A percentile compares a stretch with the other conserved stretches of the same genome.
These are phyloP conservation scores for Solanum verrucosum DNA, from an alignment of 257 asterid genomes.

Conservation along the genomic window DNA sequence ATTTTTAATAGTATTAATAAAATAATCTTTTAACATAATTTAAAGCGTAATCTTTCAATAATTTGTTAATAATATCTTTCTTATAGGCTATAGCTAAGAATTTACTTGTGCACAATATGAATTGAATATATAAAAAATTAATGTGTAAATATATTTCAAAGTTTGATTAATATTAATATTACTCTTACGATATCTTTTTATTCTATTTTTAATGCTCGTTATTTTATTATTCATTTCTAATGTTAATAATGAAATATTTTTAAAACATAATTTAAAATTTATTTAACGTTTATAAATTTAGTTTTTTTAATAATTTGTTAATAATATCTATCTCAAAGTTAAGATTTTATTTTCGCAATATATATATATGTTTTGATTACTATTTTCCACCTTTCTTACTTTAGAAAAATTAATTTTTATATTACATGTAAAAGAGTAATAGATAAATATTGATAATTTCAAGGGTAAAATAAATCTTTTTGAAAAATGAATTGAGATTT, in stretches of 20 bases:
- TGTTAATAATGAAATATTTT: too few relatives aligned
- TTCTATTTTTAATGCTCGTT: too few relatives aligned
- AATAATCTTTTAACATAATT: not conserved
- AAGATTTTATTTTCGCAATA: not conserved
- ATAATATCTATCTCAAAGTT: too few relatives aligned
- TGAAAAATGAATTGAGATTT: not conserved
- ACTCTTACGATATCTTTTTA: rapidly evolving
- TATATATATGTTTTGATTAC: too few relatives aligned
- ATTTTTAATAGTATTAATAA: too few relatives aligned
- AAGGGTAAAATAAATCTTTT: not conserved
- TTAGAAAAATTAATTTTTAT: not conserved
- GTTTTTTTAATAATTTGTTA: too few relatives aligned
- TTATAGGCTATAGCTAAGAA: not conserved
- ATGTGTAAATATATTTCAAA: too few relatives aligned
- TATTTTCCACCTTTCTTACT: not conserved
- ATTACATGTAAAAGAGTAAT: not conserved
- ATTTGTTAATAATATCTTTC: not conserved
- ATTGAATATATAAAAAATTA: rapidly evolving
- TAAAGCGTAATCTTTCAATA: not conserved
- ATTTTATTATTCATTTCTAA: not conserved
- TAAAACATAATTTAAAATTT: too few relatives aligned
- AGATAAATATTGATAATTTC: not conserved
- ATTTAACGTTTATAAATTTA: too few relatives aligned
- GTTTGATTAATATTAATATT: too few relatives aligned
- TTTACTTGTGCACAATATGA: not conserved